Evolutionary conservation across 257 asterid genomes (phyloP), one percentile per base, ranked within the genome.

Genomic region (Misopates orontium): DNA sequence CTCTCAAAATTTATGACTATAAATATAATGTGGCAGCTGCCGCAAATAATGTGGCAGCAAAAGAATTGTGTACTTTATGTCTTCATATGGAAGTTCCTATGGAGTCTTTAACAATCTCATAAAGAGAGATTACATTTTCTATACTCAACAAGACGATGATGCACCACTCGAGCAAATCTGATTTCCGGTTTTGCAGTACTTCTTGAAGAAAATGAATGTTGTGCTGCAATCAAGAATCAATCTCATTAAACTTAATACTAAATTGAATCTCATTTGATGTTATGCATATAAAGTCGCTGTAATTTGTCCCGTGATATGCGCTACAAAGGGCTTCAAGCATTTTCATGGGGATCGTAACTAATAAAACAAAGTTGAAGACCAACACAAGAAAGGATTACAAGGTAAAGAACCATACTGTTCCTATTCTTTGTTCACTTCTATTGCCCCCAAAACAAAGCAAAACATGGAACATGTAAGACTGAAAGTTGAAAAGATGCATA

Each of bases 171-270:
- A 93, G 90, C 57, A 88, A 77, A 80, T 93, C 95, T 0, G 97
- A 85, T 63, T 87, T 90, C 19, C 97, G 71, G 67, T 93, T 93
- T 72, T 90, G 99, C 50, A 93, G 97, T 66, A 87, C 97, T 83
- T 90, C 97, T 79, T 90, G 99, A 54, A 93, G 97, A 80, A 93
- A 93, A 80, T 93, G 97, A 61, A 93, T 90, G 83, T 93, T 93
- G 67, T 93, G 99, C 99, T 93, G 97, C 90, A 78, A 12, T 16
- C 28, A 41, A 42, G n/a, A 68, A 63, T n/a, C n/a, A n/a, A n/a
- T n/a, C n/a, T n/a, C n/a, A n/a, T n/a, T n/a, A n/a, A n/a, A n/a
- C n/a, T n/a, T n/a, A n/a, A n/a, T n/a, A n/a, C n/a, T n/a, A 28
- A 28, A 28, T 28, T 28, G 3, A 28, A 28, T 28, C n/a, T n/a